A percentile compares a stretch with the other conserved stretches of the same genome.
Conservation (phyloP, 305 asterid genomes). For the Lippia alba region DNA sequence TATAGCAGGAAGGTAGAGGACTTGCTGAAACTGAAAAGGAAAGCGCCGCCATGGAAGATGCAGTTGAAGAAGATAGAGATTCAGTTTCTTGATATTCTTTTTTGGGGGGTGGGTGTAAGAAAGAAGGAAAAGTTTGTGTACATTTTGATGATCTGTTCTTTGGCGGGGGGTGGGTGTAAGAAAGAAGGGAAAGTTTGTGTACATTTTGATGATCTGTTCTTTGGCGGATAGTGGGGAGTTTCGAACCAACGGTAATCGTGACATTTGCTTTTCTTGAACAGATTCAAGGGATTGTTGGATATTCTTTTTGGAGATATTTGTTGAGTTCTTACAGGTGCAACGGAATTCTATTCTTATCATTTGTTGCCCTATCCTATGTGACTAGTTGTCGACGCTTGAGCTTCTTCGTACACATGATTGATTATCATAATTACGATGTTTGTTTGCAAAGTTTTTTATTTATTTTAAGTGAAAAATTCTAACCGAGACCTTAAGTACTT, state of each 20-base stretch:
- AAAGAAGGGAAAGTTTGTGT: background rate
- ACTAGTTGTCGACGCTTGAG: background rate
- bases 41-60: slow-evolving; percentile 45
- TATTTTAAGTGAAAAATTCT: no score
- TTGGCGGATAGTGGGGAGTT: slow-evolving; percentile 2
- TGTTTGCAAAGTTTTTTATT: no score
- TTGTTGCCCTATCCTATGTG: background rate
- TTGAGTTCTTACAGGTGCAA: background rate
- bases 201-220: background rate
- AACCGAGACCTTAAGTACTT: no score
- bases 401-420: no score
- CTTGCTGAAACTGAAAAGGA: slow-evolving; percentile 38
- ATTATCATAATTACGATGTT: no score
- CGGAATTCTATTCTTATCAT: background rate
- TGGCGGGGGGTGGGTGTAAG: background rate
- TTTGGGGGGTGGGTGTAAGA: background rate
- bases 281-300: background rate
- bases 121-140: background rate
- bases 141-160: background rate
- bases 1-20: slow-evolving; percentile 37
- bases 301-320: background rate
- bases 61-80: background rate
- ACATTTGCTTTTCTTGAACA: background rate
- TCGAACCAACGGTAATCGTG: background rate
- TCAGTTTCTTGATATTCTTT: background rate